Conservation (phyloP, 257 asterid genomes). For the Rhazya stricta region DNA sequence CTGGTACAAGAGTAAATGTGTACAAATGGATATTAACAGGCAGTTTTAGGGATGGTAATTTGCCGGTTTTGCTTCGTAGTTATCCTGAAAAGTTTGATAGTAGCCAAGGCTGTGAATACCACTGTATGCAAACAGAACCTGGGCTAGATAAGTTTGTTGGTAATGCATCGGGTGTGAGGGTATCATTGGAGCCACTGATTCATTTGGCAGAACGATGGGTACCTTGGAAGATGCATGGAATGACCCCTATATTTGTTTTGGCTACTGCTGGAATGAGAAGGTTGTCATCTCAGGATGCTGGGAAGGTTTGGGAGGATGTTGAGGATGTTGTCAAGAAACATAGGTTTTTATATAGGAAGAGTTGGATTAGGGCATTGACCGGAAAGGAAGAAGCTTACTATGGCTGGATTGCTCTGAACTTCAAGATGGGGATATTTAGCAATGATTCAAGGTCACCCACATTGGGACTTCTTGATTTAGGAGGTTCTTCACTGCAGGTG, state of each 20-base stretch:
- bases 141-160: conserved; percentile 69
- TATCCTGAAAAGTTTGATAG: conserved; percentile 46
- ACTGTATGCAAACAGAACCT: conserved; percentile 74
- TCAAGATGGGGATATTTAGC: conserved; percentile 49
- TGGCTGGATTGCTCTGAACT: conserved; percentile 79
- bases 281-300: conserved; percentile 35
- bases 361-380: conserved; percentile 68
- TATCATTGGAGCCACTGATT: conserved; percentile 62
- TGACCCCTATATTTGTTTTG: conserved; percentile 57
- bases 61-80: conserved; percentile 53
- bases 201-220: conserved; percentile 59
- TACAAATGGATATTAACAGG: conserved; percentile 48
- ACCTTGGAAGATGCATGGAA: conserved; percentile 39
- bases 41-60: conserved; percentile 25
- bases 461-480: conserved; percentile 80
- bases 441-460: conserved; percentile 37
- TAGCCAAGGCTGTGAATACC: conserved; percentile 56
- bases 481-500: conserved; percentile 86
- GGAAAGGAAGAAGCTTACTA: conserved; percentile 86
- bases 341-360: conserved; percentile 40
- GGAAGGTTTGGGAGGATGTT: conserved; percentile 36
- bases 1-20: conserved; percentile 74
- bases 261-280: conserved; percentile 91
- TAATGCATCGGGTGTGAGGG: conserved; percentile 42
- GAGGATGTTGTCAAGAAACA: conserved; percentile 44